Evolutionary conservation across 2,329 filamentous ascomycete genomes (phyloP), one percentile per base, ranked within the genome.

Genomic region (Cyclaneusma minus): DNA sequence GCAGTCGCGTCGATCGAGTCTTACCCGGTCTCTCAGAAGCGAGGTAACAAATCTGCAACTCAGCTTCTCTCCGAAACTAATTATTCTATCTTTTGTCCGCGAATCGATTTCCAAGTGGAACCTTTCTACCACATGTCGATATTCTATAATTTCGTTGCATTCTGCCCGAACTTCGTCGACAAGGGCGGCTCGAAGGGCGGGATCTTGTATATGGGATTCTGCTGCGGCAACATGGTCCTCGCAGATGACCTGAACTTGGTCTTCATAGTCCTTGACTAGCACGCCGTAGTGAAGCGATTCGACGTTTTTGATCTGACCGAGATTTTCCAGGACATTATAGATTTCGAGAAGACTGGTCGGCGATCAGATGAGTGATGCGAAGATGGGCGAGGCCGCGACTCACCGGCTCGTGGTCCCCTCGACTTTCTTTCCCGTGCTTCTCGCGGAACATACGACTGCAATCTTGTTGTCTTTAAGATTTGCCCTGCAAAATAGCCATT

Each of bases 391-490:
- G 24, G 28, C 8, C 16, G 10, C 44, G 50, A 66, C 75, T 68
- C 57, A 85, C 79, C 84, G 71, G 55, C 91, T 95, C 19, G 89
- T 98, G 32, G 89, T 98, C 34, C 89, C 89, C 42, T 91, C 83
- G 29, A 75, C 70, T 58, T 98, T 98, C 49, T 87, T 92, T 35
- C 83, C 85, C 33, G 81, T 89, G 55, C 84, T 94, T 49, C 89
- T 67, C 21, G 89, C 89, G 34, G 89, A 98, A 56, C 89, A 98
- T 31, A 98, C 87, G 30, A 98, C 77, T 30, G 84, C 85, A 37
- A 94, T 73, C 50, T 75, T 75, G 47, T 83, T 74, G 30, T 69
- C 58, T 29, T 59, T 58, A 29, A 91, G 54, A 47, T 62, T 66
- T 12, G 64, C 58, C 39, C 71, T 77, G 36, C 23, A 34, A 5